phyloP scores from a whole-genome alignment of 257 asterid genomes.

The Gentiana straminea region DNA sequence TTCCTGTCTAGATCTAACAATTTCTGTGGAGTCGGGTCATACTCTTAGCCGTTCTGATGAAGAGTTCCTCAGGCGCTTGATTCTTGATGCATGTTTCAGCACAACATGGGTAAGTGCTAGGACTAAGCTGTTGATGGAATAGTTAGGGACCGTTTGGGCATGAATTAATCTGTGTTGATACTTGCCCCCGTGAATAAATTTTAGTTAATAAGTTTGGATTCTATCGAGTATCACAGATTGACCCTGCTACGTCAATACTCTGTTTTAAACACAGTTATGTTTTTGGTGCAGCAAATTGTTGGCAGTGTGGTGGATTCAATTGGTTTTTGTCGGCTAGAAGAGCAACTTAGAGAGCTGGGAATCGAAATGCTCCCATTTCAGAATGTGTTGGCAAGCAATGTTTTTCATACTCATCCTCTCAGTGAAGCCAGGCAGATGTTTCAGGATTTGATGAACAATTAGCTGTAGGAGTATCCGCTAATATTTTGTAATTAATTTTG shows the following conservation, averaged over 20 bases:
- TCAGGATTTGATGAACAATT: slow-evolving; percentile 25
- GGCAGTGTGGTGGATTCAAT: slow-evolving; percentile 43
- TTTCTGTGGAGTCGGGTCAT: slow-evolving; percentile 16
- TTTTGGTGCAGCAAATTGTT: slow-evolving; percentile 33
- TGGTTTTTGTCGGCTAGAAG: slow-evolving; percentile 20
- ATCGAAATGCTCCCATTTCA: slow-evolving; percentile 35
- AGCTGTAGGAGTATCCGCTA: not conserved
- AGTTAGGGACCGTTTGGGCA: too few relatives aligned
- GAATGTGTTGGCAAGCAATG: slow-evolving; percentile 48
- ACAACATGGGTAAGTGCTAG: slow-evolving; percentile 1
- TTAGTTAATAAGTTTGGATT: too few relatives aligned
- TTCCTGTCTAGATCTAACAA: slow-evolving; percentile 37
- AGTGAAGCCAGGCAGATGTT: slow-evolving; percentile 44
- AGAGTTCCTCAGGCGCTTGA: slow-evolving; percentile 7
- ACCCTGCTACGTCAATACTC: too few relatives aligned
- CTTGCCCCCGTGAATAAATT: too few relatives aligned
- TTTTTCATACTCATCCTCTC: slow-evolving; percentile 37
- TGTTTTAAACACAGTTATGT: too few relatives aligned
- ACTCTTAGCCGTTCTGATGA: too few relatives aligned
- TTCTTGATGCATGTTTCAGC: not conserved
- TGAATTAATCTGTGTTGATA: too few relatives aligned
- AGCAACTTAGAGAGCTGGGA: slow-evolving; percentile 25
- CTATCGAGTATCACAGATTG: too few relatives aligned
- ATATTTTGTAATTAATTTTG: too few relatives aligned
- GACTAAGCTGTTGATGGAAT: too few relatives aligned